phyloP scores from a whole-genome alignment of 2,329 filamentous ascomycete genomes.

The Cladosporium sp. region DNA sequence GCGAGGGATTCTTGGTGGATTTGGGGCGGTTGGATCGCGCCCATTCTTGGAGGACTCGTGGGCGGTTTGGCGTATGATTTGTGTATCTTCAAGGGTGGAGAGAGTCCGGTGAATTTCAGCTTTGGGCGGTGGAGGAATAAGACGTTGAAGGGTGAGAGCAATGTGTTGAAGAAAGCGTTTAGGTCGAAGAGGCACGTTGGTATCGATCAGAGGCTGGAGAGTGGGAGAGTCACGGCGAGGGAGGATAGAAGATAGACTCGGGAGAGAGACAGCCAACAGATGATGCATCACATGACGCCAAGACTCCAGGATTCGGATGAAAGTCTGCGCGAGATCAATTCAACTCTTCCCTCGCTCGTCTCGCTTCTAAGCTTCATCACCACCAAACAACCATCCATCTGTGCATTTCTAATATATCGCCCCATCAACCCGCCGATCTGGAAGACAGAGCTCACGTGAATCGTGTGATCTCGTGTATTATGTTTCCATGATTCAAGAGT shows the following conservation, averaged over 20 bases:
- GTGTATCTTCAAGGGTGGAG: slow-evolving; percentile 46
- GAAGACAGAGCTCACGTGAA: too few species aligned
- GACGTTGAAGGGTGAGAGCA: slow-evolving; percentile 18
- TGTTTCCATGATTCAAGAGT: too few species aligned
- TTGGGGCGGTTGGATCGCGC: slow-evolving; percentile 41
- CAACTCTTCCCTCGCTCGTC: too few species aligned
- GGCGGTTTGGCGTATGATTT: slow-evolving; percentile 47
- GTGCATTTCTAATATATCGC: too few species aligned
- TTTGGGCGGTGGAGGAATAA: slow-evolving; percentile 26
- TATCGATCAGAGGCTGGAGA: slow-evolving; percentile 2
- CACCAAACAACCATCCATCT: too few species aligned
- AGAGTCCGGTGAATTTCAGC: slow-evolving; percentile 49
- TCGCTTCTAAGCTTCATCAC: too few species aligned
- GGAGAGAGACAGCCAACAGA: too few species aligned
- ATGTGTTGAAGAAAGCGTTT: slow-evolving; percentile 11
- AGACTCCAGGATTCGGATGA: too few species aligned
- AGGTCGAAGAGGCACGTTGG: background rate
- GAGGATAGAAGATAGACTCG: background rate
- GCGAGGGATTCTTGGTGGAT: slow-evolving; percentile 41
- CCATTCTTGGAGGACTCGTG: slow-evolving; percentile 38
- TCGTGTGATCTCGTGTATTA: too few species aligned
- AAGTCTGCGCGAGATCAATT: too few species aligned
- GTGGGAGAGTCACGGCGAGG: background rate
- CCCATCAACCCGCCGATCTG: too few species aligned
- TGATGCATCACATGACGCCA: too few species aligned